Percentiles rank a stretch among this genome's conserved stretches.
Conservation (phyloP, 345 rosid genomes). For the Litchi chinensis region DNA sequence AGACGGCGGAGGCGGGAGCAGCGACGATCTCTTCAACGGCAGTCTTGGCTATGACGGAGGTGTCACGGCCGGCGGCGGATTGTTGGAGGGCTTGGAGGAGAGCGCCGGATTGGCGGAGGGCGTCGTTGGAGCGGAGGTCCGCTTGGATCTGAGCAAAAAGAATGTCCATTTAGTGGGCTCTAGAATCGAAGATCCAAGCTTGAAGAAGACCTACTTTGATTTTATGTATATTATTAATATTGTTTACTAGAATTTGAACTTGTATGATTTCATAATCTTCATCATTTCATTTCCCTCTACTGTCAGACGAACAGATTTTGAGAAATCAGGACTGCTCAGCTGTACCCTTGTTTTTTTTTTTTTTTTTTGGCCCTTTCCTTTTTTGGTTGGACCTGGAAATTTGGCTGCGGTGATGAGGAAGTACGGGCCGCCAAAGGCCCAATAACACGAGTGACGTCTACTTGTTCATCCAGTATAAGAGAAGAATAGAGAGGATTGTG, state of each 20-base stretch:
- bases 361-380: too few relatives aligned
- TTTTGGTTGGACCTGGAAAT: neutral
- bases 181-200: conserved; percentile 14
- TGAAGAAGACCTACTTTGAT: neutral
- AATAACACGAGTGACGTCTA: neutral
- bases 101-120: conserved; percentile 90
- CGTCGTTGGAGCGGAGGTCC: conserved; percentile 97
- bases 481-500: neutral
- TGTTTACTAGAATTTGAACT: neutral
- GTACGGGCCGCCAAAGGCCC: neutral
- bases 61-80: conserved; percentile 92
- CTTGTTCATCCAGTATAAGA: neutral
- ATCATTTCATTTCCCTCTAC: neutral
- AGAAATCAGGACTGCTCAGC: neutral
- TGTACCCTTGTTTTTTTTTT: too few relatives aligned
- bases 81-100: conserved; percentile 96
- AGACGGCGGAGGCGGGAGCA: conserved; percentile 91
- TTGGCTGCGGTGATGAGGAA: neutral
- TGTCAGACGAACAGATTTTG: neutral
- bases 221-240: neutral
- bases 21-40: conserved; percentile 96
- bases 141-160: conserved; percentile 98
- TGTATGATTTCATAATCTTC: neutral
- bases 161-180: conserved; percentile 62
- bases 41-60: conserved; percentile 85